Base-by-base conservation (phyloP, 176 grass and related monocot species). In the Oryza meyeriana region DNA sequence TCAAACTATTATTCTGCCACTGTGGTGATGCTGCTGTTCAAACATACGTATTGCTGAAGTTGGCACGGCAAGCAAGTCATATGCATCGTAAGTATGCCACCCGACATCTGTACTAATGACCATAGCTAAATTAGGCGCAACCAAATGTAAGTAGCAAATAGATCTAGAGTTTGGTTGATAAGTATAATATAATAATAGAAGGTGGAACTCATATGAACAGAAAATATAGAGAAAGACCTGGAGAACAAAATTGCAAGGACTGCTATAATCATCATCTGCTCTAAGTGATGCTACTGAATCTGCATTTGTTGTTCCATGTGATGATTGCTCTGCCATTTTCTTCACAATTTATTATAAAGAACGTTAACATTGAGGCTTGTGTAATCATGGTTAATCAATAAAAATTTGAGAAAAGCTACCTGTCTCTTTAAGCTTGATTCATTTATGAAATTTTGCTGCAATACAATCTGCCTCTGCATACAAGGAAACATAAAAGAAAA, bases 291-390 rank as follows among this genome's bases (percentile, higher is more conserved):
- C 71, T 58, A 66, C 26, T 29, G 72, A 55, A 30, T 78, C 41
- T 26, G 58, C 66, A 36, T 35, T 16, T 73, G 20, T 81, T 52
- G 38, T 27, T 84, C 47, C 72, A 47, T 85, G 28, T 26, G 75
- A 85, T 74, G 58, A 70, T 62, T 78, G 85, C 7, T 86, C 87
- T 62, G 61, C 12, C 82, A 92, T 84, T 89, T 92, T 97, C 95
- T 97, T 82, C 66, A 91, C 66, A 82, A 81, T 81, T 55, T 38
- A 38, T 81, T 36, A 44, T 35, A 55, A 67, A 78, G 17, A 79
- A 61, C 3, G 11, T 89, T 78, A 77, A 34, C 34, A 61, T 66
- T 12, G 17, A 70, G 57, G 24, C n/a, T 45, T 52, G n/a, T 44
- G 71, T 65, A 73, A 39, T 71, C 20, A 35, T 14, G 72, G 61